These are phyloP conservation scores for Chrysoporthe puriensis DNA, from an alignment of 2,329 filamentous ascomycete genomes.

Conservation along the genomic window DNA sequence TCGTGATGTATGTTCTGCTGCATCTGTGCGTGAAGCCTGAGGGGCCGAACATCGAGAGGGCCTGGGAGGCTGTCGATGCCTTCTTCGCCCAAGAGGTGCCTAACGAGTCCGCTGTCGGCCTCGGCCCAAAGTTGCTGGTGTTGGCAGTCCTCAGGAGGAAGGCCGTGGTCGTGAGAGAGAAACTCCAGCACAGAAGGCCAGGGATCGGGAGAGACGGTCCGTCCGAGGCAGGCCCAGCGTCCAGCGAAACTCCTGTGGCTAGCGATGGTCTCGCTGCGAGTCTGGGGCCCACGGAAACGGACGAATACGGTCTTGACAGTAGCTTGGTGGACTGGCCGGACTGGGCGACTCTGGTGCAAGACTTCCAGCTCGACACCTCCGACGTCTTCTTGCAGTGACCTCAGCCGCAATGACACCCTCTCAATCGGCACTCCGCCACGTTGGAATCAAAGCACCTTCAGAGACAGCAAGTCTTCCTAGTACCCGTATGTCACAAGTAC, in stretches of 20 bases:
- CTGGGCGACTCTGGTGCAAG: constrained; percentile 13
- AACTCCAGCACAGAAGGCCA: constrained; percentile 1
- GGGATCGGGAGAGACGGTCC: background rate
- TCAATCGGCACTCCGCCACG: too few species aligned
- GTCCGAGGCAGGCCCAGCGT: background rate
- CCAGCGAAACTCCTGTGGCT: background rate
- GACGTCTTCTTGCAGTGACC: constrained; percentile 13
- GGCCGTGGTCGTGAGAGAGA: constrained; percentile 3
- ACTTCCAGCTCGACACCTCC: constrained; percentile 16
- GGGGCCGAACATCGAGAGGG: constrained; percentile 13
- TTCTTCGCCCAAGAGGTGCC: constrained; percentile 2
- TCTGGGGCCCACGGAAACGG: background rate
- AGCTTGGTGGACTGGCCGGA: constrained; percentile 13
- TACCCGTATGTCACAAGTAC: too few species aligned
- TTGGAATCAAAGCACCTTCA: background rate
- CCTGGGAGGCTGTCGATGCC: background rate
- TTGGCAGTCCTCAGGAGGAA: constrained; percentile 4
- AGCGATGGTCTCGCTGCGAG: background rate
- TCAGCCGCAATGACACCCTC: background rate
- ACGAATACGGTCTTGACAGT: background rate
- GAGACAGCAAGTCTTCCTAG: background rate
- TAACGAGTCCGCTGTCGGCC: background rate
- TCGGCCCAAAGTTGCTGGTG: constrained; percentile 13
- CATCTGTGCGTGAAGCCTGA: constrained; percentile 27
- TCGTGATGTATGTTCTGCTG: constrained; percentile 28